Base-by-base conservation (phyloP, 2,329 filamentous ascomycete genomes). In the Ambrosiella beaveri region DNA sequence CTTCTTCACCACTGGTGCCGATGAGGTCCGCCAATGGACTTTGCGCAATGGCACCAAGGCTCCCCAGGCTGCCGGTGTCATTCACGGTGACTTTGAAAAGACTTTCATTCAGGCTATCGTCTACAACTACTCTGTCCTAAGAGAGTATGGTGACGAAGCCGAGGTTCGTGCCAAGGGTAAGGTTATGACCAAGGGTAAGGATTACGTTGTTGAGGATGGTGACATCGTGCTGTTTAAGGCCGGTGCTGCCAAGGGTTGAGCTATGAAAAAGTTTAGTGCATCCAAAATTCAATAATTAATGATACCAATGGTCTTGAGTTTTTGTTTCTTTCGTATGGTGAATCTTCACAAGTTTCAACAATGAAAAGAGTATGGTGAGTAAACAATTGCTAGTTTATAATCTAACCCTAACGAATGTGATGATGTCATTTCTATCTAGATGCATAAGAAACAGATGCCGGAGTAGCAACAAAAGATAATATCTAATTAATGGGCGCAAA, bases 11-110 rank as follows among this genome's bases (percentile, higher is more conserved):
- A 90, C 86, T 39, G 93, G 93, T 66, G 74, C 89, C 27, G 94
- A 98, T 69, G 93, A 98, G 75, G 93, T 98, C 63, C 82, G 93
- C 66, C 93, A 98, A 75, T 98, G 93, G 94, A 98, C 93, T 35
- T 88, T 98, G 69, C 83, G 93, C 61, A 90, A 87, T 67, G 90
- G 89, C 65, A 95, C 85, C 68, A 98, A 98, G 77, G 93, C 93
- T n/a, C 93, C 93, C 15, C 86, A 94, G 68, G 93, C 93, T 52
- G 93, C 93, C 41, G 93, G 93, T 78, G 93, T 98, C 62, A 98
- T 98, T 65, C 93, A 98, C 74, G 88, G 85, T 64, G 93, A 98
- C 70, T 97, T 98, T 64, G 93, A 98, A 73, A 98, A 98, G 83
- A 98, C 94, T 0, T 98, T 98, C 70, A 98, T 98, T 66, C 94